Evolutionary conservation across 257 asterid species (phyloP), one percentile per base, ranked within the genome.

Genomic region (Ilex asprella): DNA sequence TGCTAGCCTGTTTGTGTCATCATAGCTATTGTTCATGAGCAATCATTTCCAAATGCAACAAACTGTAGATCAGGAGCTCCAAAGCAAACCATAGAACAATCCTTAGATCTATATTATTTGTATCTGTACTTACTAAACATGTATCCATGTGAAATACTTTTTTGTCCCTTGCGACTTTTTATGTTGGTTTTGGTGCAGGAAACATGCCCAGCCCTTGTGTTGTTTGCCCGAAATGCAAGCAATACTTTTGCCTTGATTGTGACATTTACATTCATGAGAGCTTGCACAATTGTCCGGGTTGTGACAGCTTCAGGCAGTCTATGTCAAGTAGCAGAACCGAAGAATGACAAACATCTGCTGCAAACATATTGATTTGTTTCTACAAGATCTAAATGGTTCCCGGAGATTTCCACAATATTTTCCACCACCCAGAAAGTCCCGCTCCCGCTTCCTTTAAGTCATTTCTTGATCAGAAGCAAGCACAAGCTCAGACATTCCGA

Each of bases 211-310:
- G 83, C 41, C 61, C 83, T 12, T 73, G 83, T 21, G 99, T 87
- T 51, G 64, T 79, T 53, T 93, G 99, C 76, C 94, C 97, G 0
- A 89, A 89, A 80, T 89, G 99, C 89, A 79, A 83, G 72, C 86
- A 81, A 58, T 65, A 78, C 65, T 89, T 93, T 75, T 89, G 99
- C 74, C 95, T 93, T 7, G 96, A 93, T 41, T 93, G 99, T 32
- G 97, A 93, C 66, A 93, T 93, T 67, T 93, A 93, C 72, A 85
- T 92, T 58, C 99, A 92, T 9, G 99, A 92, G 74, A 92, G 99
- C 82, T 72, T 92, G 83, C 99, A 92, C 70, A 92, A 92, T 44
- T 92, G 99, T 76, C 99, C 97, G 1, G 97, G 97, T 49, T 89
- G 99, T 63, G 96, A 93, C 89, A 82, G 97, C 79, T 80, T 79